Conservation (phyloP, 495 filamentous ascomycete genomes). For the Penicillium goetzii region DNA sequence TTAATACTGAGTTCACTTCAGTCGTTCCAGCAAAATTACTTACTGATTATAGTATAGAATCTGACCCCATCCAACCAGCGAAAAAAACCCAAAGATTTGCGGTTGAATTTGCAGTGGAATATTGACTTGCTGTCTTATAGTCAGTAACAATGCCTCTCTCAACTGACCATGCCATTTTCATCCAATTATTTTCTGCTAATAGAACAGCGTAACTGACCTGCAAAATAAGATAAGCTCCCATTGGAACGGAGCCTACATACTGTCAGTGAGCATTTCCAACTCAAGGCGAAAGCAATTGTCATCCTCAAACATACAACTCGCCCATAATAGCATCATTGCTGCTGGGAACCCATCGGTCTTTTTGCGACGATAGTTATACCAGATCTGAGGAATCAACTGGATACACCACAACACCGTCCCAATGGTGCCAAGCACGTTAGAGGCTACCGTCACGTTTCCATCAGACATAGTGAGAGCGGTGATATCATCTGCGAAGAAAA, state of each 20-base stretch:
- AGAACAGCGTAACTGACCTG: slow-evolving; percentile 36
- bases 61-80: slow-evolving; percentile 69
- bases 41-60: slow-evolving; percentile 65
- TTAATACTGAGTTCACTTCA: background rate
- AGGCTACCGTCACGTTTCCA: slow-evolving; percentile 48
- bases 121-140: slow-evolving; percentile 63
- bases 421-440: slow-evolving; percentile 58
- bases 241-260: slow-evolving; percentile 50
- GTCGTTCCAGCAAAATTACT: slow-evolving; percentile 12
- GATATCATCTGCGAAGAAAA: background rate
- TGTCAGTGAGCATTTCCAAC: slow-evolving; percentile 3
- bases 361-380: slow-evolving; percentile 72
- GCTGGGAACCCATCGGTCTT: slow-evolving; percentile 73
- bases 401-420: slow-evolving; percentile 61
- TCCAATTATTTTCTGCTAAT: background rate
- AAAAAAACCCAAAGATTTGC: slow-evolving; percentile 67
- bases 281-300: background rate
- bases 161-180: background rate
- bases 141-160: background rate
- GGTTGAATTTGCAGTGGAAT: slow-evolving; percentile 75
- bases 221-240: slow-evolving; percentile 58
- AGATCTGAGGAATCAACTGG: slow-evolving; percentile 63
- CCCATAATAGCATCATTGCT: slow-evolving; percentile 78
- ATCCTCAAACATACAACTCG: slow-evolving; percentile 53
- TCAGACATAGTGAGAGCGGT: slow-evolving; percentile 28